Evolutionary conservation across 257 asterid species (phyloP).

Genomic region (Capsicum rhomboideum): DNA sequence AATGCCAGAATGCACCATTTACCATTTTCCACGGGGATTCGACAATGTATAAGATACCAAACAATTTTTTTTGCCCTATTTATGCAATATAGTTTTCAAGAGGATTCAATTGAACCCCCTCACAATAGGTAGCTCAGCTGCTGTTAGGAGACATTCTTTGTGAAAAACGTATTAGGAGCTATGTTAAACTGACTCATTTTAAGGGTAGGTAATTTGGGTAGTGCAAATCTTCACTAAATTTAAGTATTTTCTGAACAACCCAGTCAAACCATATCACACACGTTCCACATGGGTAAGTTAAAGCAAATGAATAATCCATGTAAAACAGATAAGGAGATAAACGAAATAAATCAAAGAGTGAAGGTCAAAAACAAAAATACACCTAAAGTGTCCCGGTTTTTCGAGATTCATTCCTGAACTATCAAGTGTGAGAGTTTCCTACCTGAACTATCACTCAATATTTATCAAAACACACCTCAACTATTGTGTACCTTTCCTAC

Average conservation of each 20-base stretch:
- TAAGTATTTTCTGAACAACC: not conserved
- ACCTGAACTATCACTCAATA: too few species aligned
- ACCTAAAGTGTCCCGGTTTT: too few species aligned
- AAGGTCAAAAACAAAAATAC: too few species aligned
- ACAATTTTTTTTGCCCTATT: not conserved
- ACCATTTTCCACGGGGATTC: not conserved
- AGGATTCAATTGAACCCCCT: not conserved
- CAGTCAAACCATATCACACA: not conserved
- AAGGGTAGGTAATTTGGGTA: not conserved
- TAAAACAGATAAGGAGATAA: not conserved
- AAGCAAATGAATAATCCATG: not conserved
- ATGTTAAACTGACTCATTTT: too few species aligned
- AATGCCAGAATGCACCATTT: not conserved
- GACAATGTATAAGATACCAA: not conserved
- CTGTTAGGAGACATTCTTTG: not conserved
- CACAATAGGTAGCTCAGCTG: not conserved
- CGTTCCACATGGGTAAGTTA: not conserved
- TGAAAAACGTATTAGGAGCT: not conserved
- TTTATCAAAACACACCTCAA: too few species aligned
- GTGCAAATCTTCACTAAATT: not conserved
- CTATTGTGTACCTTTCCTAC: too few species aligned
- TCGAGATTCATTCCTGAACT: too few species aligned
- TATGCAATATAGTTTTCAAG: not conserved
- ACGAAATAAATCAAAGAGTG: not conserved
- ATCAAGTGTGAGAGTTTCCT: too few species aligned